Evolutionary conservation across 73 alveolate genomes (phyloP), one percentile per base, ranked within the genome.

Genomic region (Chromera velia): DNA sequence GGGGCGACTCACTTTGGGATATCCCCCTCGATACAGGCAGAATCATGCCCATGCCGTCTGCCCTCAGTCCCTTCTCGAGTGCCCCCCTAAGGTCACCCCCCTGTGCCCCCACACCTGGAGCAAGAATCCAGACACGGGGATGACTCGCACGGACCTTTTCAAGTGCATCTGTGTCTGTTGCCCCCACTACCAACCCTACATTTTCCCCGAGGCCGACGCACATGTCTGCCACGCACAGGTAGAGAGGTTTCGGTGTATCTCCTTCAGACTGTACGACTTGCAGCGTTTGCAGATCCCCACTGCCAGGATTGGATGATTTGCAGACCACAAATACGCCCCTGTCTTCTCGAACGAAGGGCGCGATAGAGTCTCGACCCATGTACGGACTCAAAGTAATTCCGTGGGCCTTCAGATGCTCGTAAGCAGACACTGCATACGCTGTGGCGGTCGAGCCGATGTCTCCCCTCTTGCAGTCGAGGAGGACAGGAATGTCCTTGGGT

Each of bases 21-120:
- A 75, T 75, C 47, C 82, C 82, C 34, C 82, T 63, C 0, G 82
- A 75, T 34, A 75, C 64, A 33, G 82, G 82, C 82, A 75, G 74
- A 67, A 75, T 30, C 19, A 75, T 75, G 66, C 82, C 82, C 67
- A 75, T 46, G 68, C 82, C 82, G 48, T 75, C 82, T 1, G 27
- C 18, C 19, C 82, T 34, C 31, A 75, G 67, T 9, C 82, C 82
- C 32, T 65, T 74, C 29, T 18, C 28, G 32, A 62, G 70, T 0
- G 74, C 82, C 30, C 22, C 45, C 24, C 64, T 68, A n/a, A 75
- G 62, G 68, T 75, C 82, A 32, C 82, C 82, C 0, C 82, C 75
- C 46, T 75, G 82, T 22, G 82, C 82, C 1, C 82, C 82, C 32
- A 75, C 64, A 47, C 82, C 82, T 10, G 82, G 82, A 32, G 82